phyloP scores from a whole-genome alignment of 2,329 filamentous ascomycete genomes.

The Phialophora chinensis region DNA sequence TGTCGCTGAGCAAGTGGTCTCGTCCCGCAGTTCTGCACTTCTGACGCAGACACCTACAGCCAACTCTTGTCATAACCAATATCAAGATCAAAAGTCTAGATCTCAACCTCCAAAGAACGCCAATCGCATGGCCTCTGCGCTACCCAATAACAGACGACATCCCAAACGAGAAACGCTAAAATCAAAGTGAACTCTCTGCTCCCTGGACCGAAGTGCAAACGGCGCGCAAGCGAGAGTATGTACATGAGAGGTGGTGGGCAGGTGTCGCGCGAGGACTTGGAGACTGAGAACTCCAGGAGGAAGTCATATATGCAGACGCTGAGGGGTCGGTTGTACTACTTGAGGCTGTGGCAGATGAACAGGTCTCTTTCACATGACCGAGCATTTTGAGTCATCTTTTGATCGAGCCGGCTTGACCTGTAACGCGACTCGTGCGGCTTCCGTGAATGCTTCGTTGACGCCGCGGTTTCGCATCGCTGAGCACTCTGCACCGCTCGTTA shows the following conservation, averaged over 20 bases:
- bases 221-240: slow-evolving; percentile 19
- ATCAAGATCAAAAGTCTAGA: slow-evolving; percentile 18
- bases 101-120: slow-evolving; percentile 24
- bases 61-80: slow-evolving; percentile 7
- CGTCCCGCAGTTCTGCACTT: neutral
- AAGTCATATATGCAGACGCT: neutral
- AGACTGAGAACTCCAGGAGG: slow-evolving; percentile 10
- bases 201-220: neutral
- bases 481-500: slow-evolving; percentile 70
- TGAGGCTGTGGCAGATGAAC: neutral
- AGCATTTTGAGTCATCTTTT: slow-evolving; percentile 43
- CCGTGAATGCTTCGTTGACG: slow-evolving; percentile 98
- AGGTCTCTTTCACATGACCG: slow-evolving; percentile 37
- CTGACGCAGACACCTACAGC: neutral
- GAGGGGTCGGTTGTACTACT: neutral
- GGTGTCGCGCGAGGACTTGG: neutral
- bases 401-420: slow-evolving; percentile 51
- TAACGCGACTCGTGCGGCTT: slow-evolving; percentile 91
- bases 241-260: slow-evolving; percentile 15
- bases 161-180: slow-evolving; percentile 22
- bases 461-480: slow-evolving; percentile 97
- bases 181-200: slow-evolving; percentile 5
- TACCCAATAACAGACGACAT: slow-evolving; percentile 17
- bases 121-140: slow-evolving; percentile 21
- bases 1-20: neutral